Base-by-base conservation (phyloP, 2,329 filamentous ascomycete genomes). In the Penicillium digitatum region DNA sequence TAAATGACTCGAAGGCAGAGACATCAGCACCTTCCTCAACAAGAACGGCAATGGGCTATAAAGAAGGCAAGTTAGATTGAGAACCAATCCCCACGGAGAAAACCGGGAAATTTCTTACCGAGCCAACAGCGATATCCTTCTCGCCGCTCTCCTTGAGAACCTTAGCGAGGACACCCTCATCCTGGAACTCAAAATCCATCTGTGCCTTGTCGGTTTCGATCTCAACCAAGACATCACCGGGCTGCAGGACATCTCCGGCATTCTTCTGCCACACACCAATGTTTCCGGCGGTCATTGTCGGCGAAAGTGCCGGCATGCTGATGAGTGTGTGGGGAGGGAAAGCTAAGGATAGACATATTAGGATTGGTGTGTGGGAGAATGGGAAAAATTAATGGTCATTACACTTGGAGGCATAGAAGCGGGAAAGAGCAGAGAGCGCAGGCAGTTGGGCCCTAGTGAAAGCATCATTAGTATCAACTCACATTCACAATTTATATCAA, bases 181-280 rank as follows among this genome's bases (percentile, higher is more conserved):
- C 94, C 78, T 99, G 94, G 79, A 95, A 97, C 78, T 99, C 94
- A 75, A 99, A 97, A 81, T 99, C 94, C 94, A 99, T 99, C 81
- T 97, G 94, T 62, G 94, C 94, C 84, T 99, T 99, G 79, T 99
- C 94, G 68, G 94, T 99, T 84, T 99, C 94, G 70, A 97, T 96
- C 82, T 96, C 92, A 66, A 96, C 92, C 66, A 99, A 80, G 44
- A 99, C 94, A 74, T 99, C 94, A 74, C 94, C 94, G 49, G 95
- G 92, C 55, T 84, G 80, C 74, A 99, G 87, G 60, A 81, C 72
- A 76, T 99, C 94, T 72, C 94, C 94, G 64, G 86, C 82, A 81
- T 96, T 95, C 85, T 97, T 99, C 81, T 97, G 90, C 94, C 94
- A 99, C 62, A 86, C 81, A 69, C 94, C 95, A 76, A 99, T 95